phyloP scores from a whole-genome alignment of 768 basidiomycete species.

The Hemileccinum rubropunctum region DNA sequence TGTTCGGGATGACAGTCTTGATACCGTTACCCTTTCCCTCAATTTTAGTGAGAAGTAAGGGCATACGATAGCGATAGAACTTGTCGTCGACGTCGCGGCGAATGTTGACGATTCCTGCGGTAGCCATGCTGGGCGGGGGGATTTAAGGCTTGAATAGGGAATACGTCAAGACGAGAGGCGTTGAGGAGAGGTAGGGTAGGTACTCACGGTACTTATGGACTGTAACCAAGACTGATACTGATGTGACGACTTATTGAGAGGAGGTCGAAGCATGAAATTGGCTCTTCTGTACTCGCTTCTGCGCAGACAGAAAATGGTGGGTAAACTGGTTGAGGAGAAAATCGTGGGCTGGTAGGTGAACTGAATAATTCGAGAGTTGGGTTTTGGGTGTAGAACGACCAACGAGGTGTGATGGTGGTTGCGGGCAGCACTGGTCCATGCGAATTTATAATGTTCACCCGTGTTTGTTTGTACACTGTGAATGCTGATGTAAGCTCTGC shows the following conservation, averaged over 20 bases:
- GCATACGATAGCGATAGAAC: constrained; percentile 98
- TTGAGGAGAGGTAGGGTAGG: background rate
- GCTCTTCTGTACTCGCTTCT: constrained; percentile 33
- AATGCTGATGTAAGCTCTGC: background rate
- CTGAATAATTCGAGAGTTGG: background rate
- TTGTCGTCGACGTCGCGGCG: constrained; percentile 96
- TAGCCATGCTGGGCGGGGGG: constrained; percentile 74
- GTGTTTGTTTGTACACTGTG: constrained; percentile 24
- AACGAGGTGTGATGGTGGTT: background rate
- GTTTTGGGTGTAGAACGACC: constrained; percentile 6
- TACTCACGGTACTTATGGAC: constrained; percentile 52
- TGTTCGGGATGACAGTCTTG: constrained; percentile 98
- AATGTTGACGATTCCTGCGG: constrained; percentile 80
- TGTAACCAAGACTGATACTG: constrained; percentile 54
- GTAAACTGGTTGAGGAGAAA: constrained; percentile 22
- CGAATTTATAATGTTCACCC: constrained; percentile 22
- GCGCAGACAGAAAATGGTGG: constrained; percentile 31
- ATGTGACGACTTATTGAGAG: constrained; percentile 67
- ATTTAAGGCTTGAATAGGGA: constrained; percentile 52
- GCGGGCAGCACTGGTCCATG: background rate
- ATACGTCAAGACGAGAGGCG: background rate
- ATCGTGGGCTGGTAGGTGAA: constrained; percentile 24
- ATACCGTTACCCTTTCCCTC: constrained; percentile 99
- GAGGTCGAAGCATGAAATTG: constrained; percentile 88
- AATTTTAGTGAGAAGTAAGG: constrained; percentile 89